Evolutionary conservation across 805 yeast species (phyloP).

Genomic region (Yarrowia osloensis): DNA sequence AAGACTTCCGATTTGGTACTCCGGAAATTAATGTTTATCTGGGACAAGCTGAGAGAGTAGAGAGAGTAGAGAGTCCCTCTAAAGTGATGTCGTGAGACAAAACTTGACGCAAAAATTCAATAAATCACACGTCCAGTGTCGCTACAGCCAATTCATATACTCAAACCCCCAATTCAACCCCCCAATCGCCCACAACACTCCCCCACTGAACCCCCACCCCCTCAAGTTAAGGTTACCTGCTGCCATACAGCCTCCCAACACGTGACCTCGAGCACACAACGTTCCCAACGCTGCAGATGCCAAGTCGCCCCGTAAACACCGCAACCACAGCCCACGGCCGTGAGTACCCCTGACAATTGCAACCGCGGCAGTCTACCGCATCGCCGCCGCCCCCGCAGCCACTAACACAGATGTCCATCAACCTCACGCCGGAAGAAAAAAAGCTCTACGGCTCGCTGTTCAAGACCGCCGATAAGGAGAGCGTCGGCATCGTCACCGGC

Average conservation of each 20-base stretch:
- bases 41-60: no score
- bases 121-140: no score
- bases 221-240: neutral
- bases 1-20: neutral
- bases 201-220: neutral
- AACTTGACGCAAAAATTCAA: no score
- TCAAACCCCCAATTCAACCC: no score
- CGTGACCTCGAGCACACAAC: constrained; percentile 3
- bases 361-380: neutral
- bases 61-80: no score
- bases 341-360: constrained; percentile 25
- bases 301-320: constrained; percentile 26
- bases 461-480: constrained; percentile 74
- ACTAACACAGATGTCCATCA: constrained; percentile 23
- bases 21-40: neutral
- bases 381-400: neutral
- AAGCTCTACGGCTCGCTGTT: constrained; percentile 72
- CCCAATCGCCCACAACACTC: neutral
- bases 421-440: constrained; percentile 63
- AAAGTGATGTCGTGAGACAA: no score
- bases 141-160: no score
- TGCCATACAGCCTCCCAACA: constrained; percentile 16
- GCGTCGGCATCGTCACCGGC: constrained; percentile 82
- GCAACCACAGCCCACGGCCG: constrained; percentile 27
- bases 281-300: constrained; percentile 2